Percentiles rank a stretch among this genome's conserved stretches.
These are phyloP conservation scores for Smittium culicis DNA, from an alignment of 371 early-diverging fungal species.

Conservation along the genomic window DNA sequence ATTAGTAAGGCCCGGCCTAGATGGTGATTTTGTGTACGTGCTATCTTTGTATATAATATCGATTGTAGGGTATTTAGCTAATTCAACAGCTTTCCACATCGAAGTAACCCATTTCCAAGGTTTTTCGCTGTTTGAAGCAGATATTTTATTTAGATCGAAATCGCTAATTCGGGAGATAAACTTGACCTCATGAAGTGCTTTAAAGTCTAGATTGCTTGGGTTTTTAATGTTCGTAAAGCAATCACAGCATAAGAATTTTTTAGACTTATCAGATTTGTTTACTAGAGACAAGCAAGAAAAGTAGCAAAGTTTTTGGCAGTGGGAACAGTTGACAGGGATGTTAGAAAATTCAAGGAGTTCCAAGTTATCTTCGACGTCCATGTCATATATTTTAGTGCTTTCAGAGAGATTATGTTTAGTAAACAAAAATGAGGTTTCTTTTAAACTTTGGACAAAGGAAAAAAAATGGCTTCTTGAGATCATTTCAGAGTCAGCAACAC, in stretches of 20 bases:
- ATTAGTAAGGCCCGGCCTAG: neutral
- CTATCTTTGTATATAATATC: neutral
- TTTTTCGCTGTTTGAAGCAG: constrained; percentile 5
- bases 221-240: constrained; percentile 15
- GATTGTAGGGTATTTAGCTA: neutral
- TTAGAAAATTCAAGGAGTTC: constrained; percentile 54
- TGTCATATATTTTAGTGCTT: constrained; percentile 21
- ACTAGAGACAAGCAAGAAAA: constrained; percentile 50
- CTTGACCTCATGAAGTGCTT: neutral
- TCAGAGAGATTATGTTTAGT: constrained; percentile 35
- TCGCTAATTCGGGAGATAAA: neutral
- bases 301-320: constrained; percentile 37
- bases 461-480: constrained; percentile 33
- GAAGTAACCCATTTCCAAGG: neutral
- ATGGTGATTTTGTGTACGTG: neutral
- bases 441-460: constrained; percentile 31
- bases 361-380: constrained; percentile 36
- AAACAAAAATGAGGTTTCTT: constrained; percentile 34
- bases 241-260: constrained; percentile 20
- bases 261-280: constrained; percentile 28
- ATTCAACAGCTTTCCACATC: neutral
- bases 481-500: constrained; percentile 44
- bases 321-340: constrained; percentile 48
- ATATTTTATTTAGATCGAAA: neutral
- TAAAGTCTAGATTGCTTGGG: constrained; percentile 16